A percentile compares a stretch with the other conserved stretches of the same genome.
phyloP scores from a whole-genome alignment of 768 basidiomycete genomes.

The Suillus lakei region DNA sequence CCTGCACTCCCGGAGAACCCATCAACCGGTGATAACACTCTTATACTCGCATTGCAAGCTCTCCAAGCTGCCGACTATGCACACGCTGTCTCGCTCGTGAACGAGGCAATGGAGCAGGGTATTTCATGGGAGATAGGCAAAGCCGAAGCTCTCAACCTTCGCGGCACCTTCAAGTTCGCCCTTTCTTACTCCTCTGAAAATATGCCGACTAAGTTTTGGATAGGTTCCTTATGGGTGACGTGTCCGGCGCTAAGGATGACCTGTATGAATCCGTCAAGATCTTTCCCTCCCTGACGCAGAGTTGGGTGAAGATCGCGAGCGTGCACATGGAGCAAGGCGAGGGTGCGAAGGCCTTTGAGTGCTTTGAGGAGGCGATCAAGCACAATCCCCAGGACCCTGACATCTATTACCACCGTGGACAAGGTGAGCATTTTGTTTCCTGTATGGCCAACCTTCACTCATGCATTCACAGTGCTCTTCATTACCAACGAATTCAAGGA shows the following conservation, averaged over 20 bases:
- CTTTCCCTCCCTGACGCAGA: constrained; percentile 76
- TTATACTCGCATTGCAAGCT: constrained; percentile 81
- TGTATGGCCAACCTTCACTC: background rate
- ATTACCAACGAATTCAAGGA: constrained; percentile 89
- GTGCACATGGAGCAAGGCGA: constrained; percentile 97
- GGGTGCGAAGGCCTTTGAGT: constrained; percentile 79
- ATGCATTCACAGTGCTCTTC: constrained; percentile 70
- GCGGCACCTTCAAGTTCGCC: constrained; percentile 93
- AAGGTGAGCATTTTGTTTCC: constrained; percentile 54
- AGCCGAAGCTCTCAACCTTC: constrained; percentile 89
- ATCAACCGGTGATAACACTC: constrained; percentile 81
- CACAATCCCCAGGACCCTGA: constrained; percentile 88
- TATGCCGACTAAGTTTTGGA: background rate
- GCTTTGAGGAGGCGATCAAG: constrained; percentile 88
- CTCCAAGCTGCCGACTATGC: constrained; percentile 83
- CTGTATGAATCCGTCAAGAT: constrained; percentile 77
- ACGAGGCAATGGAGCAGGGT: constrained; percentile 87
- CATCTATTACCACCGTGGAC: constrained; percentile 98
- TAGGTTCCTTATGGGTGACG: constrained; percentile 89
- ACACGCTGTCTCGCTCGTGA: constrained; percentile 78
- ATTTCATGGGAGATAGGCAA: constrained; percentile 75
- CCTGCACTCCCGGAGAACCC: constrained; percentile 77
- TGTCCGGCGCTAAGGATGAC: constrained; percentile 82
- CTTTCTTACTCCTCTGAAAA: background rate
- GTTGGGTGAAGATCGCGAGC: constrained; percentile 94